These are phyloP conservation scores for Colletotrichum sp. DNA, from an alignment of 2,329 filamentous ascomycete species.

Conservation along the genomic window DNA sequence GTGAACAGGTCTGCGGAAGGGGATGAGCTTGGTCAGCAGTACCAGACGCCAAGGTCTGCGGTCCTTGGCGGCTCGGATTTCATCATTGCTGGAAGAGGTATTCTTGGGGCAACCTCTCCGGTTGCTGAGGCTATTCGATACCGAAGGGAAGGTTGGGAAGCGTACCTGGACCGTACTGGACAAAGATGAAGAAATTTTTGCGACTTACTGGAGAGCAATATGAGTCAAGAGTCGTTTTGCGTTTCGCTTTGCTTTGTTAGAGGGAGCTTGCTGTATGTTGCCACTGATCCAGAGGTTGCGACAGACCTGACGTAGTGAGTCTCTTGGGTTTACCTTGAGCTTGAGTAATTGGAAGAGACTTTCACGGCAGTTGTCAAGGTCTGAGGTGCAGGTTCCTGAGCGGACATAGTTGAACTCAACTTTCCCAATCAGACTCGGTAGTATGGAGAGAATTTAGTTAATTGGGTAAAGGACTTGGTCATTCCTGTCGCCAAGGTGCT, in stretches of 20 bases:
- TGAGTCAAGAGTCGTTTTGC: background rate
- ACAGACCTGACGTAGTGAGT: background rate
- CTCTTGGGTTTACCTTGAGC: background rate
- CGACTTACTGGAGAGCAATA: background rate
- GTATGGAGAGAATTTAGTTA: background rate
- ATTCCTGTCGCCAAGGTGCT: background rate
- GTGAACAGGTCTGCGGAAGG: slow-evolving; percentile 54
- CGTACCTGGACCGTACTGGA: slow-evolving; percentile 3
- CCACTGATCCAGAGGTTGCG: background rate
- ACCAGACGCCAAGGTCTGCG: slow-evolving; percentile 57
- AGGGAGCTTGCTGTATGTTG: background rate
- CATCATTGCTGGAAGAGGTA: slow-evolving; percentile 63
- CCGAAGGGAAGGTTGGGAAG: slow-evolving; percentile 21
- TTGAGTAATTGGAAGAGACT: background rate
- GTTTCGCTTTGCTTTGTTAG: background rate
- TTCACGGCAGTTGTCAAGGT: background rate
- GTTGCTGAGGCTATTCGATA: slow-evolving; percentile 42
- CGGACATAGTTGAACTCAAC: background rate
- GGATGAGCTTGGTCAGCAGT: slow-evolving; percentile 61
- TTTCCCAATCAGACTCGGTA: background rate
- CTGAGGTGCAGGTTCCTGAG: background rate
- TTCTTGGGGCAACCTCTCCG: slow-evolving; percentile 51
- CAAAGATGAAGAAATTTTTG: background rate
- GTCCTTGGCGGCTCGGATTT: slow-evolving; percentile 57
- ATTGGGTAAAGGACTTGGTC: background rate